These are phyloP conservation scores for Cymbidium sinense DNA, from an alignment of 106 monocot species.

Conservation along the genomic window DNA sequence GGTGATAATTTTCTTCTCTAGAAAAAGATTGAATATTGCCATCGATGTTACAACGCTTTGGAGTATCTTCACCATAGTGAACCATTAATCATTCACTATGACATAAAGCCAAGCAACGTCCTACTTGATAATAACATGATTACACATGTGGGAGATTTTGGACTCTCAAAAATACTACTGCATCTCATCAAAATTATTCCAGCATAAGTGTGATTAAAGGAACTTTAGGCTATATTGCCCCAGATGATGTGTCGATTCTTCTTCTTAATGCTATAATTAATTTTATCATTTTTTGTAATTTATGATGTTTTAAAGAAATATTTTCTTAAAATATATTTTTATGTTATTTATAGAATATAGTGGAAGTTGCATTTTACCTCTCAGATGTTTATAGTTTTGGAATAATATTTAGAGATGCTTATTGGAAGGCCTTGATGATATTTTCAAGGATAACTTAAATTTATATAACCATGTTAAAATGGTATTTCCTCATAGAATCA, in stretches of 20 bases:
- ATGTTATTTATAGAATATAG: conserved; percentile 13
- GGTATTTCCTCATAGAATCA: neutral
- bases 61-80: too few species aligned
- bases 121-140: too few species aligned
- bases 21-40: too few species aligned
- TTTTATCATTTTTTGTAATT: neutral
- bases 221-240: neutral
- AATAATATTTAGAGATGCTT: conserved; percentile 16
- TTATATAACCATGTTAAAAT: neutral
- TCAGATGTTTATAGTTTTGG: conserved; percentile 25
- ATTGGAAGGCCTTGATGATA: conserved; percentile 15
- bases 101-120: too few species aligned
- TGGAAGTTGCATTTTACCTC: neutral
- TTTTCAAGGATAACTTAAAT: neutral
- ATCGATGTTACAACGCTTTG: too few species aligned
- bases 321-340: neutral
- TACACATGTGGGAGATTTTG: too few species aligned
- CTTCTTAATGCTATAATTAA: neutral
- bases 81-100: too few species aligned
- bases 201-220: conserved; percentile 1
- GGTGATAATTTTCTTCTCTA: too few species aligned
- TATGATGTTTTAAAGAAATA: neutral
- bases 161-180: too few species aligned
- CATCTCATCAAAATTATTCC: too few species aligned
- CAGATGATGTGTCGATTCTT: neutral